phyloP scores from a whole-genome alignment of 2,329 filamentous ascomycete genomes.

The Epichloe scottii region DNA sequence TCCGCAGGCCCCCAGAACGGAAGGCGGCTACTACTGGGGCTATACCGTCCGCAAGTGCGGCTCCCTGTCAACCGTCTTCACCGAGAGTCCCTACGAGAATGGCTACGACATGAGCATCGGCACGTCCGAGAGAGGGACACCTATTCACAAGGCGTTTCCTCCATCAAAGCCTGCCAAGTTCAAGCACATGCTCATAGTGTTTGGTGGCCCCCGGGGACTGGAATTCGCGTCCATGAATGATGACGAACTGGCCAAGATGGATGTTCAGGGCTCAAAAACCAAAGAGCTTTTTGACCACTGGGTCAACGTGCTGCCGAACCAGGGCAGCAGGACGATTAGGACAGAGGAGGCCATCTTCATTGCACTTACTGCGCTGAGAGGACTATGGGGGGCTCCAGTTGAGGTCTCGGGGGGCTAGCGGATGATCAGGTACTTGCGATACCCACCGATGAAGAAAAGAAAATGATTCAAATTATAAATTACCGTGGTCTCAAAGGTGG shows the following conservation, averaged over 20 bases:
- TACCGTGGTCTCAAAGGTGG: too few species aligned
- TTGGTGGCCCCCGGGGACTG: constrained; percentile 69
- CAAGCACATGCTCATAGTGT: constrained; percentile 64
- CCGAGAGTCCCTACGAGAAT: constrained; percentile 58
- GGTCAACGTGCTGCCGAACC: constrained; percentile 68
- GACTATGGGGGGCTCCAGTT: constrained; percentile 37
- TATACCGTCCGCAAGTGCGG: constrained; percentile 55
- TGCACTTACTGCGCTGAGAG: constrained; percentile 55
- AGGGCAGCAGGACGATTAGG: constrained; percentile 70
- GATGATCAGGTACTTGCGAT: constrained; percentile 3
- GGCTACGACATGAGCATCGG: constrained; percentile 78
- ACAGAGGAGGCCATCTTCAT: constrained; percentile 78
- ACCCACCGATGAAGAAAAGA: not conserved
- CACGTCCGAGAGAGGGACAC: constrained; percentile 63
- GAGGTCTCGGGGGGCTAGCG: not conserved
- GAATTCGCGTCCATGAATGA: constrained; percentile 61
- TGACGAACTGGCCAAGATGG: constrained; percentile 41
- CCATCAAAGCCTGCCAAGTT: constrained; percentile 34
- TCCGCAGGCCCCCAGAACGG: constrained; percentile 56
- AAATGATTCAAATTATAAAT: not conserved
- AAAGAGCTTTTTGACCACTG: constrained; percentile 70
- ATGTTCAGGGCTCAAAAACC: constrained; percentile 50
- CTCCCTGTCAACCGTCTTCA: constrained; percentile 62
- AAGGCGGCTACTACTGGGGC: constrained; percentile 79
- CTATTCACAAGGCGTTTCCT: constrained; percentile 34